Evolutionary conservation across 2,329 filamentous ascomycete species (phyloP), one percentile per base, ranked within the genome.

Genomic region (Colletotrichum graminicola): DNA sequence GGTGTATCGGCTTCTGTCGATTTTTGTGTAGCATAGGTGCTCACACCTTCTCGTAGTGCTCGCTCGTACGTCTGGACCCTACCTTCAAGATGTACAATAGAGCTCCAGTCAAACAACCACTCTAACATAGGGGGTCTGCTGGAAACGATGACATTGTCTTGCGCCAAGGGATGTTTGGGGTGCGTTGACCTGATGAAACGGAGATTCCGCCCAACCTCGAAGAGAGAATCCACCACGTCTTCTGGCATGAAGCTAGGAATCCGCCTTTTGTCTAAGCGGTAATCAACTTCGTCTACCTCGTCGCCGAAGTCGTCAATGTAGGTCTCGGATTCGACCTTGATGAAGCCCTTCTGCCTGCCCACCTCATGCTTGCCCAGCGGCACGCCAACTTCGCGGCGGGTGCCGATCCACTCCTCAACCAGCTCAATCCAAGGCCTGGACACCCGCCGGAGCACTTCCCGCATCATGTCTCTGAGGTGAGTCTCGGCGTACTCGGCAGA

Each of bases 151-250:
- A 87, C 82, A 34, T 84, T 82, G n/a, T 84, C 76, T 52, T 84
- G 85, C 18, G 89, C 87, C 52, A 96, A 82, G 0, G 91, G 90
- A 77, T 97, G 93, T 2, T 90, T 84, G 6, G 93, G 88, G 77
- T 96, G 92, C 75, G 92, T 90, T 29, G 84, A 83, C 75, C 90
- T 88, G 59, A 97, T 84, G 65, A 96, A 90, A 10, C 92, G 89
- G 59, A 97, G 81, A 77, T 92, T 95, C 75, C 88, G 89, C 5
- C 93, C 94, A 4, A 91, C 92, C 78, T 97, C 93, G 74, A 95
- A 95, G n/a, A 96, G 89, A 6, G 86, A 83, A 62, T 88, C 86
- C 3, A 90, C 91, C 74, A 95, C 88, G 68, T 96, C 93, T 6
- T 84, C 79, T 0, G 91, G 87, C 55, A 97, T 85, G 75, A 96